These are phyloP conservation scores for Simplicillium aogashimaense DNA, from an alignment of 2,329 filamentous ascomycete species.

Conservation along the genomic window DNA sequence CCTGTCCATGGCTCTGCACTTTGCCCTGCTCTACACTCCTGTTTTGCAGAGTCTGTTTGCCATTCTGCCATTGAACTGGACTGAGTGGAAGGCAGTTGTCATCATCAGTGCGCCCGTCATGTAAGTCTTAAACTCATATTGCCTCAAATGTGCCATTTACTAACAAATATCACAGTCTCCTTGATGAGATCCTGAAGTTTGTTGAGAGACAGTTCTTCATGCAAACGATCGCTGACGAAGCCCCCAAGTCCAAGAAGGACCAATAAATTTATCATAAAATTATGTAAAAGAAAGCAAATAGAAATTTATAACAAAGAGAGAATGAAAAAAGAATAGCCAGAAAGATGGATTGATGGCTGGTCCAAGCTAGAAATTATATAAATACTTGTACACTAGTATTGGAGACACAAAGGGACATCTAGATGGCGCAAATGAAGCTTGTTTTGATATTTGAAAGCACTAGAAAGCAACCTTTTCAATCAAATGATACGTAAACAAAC, in stretches of 20 bases:
- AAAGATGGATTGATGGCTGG: slow-evolving; percentile 1
- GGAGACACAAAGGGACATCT: slow-evolving; percentile 1
- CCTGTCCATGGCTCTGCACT: slow-evolving; percentile 90
- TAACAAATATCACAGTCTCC: slow-evolving; percentile 41
- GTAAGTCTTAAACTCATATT: slow-evolving; percentile 41
- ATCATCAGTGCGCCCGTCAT: slow-evolving; percentile 85
- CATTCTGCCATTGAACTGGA: slow-evolving; percentile 75
- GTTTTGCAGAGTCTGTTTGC: slow-evolving; percentile 83
- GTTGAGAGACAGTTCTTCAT: slow-evolving; percentile 60
- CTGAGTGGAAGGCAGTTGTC: slow-evolving; percentile 88
- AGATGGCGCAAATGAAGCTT: slow-evolving; percentile 1
- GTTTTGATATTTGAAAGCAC: not conserved
- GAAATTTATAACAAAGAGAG: not conserved
- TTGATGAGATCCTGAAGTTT: slow-evolving; percentile 78
- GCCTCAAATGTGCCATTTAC: not conserved
- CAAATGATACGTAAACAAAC: too few species aligned
- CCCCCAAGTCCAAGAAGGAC: slow-evolving; percentile 42
- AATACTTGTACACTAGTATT: slow-evolving; percentile 1
- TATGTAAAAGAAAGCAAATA: too few species aligned
- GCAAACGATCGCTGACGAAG: slow-evolving; percentile 31
- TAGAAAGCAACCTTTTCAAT: too few species aligned
- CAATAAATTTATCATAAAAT: slow-evolving; percentile 23
- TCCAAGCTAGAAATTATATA: slow-evolving; percentile 9
- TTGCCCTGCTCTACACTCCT: slow-evolving; percentile 84
- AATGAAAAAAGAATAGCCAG: slow-evolving; percentile 10